Percentiles rank a stretch among this genome's conserved stretches.
Evolutionary conservation across 2,329 filamentous ascomycete species (phyloP).

Genomic region (Microdochium nivale): DNA sequence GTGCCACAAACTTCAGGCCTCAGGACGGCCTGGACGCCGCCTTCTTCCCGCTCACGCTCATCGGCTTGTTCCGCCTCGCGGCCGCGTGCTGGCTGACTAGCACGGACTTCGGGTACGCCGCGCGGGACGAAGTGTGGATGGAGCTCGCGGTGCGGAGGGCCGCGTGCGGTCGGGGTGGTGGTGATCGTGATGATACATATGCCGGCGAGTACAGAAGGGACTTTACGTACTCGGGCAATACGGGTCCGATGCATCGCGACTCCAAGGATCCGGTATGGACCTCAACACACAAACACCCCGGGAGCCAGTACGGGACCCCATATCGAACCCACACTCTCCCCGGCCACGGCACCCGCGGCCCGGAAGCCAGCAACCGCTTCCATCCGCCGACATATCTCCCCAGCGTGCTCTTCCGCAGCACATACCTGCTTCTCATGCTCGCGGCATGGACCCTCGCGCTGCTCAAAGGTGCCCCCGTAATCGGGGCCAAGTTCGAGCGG

Average conservation of each 20-base stretch:
- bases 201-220: not conserved
- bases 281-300: too few relatives aligned
- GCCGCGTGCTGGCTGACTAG: not conserved
- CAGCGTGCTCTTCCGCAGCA: constrained; percentile 5
- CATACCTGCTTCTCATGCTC: constrained; percentile 5
- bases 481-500: not conserved
- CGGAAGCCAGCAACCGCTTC: not conserved
- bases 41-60: not conserved
- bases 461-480: not conserved
- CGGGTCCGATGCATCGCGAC: not conserved
- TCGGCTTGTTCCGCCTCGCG: not conserved
- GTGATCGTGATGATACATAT: not conserved
- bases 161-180: not conserved
- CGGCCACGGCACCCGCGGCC: too few relatives aligned
- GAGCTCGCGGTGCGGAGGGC: not conserved
- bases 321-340: too few relatives aligned
- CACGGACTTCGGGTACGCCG: not conserved
- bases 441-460: not conserved
- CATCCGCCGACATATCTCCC: constrained; percentile 4
- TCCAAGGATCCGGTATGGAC: too few relatives aligned
- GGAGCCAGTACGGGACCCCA: too few relatives aligned
- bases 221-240: not conserved
- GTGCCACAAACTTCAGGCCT: constrained; percentile 1
- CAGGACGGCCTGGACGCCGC: not conserved
- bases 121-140: not conserved